These are phyloP conservation scores for Rhododendron vialii DNA, from an alignment of 148 eudicot species.

Conservation along the genomic window DNA sequence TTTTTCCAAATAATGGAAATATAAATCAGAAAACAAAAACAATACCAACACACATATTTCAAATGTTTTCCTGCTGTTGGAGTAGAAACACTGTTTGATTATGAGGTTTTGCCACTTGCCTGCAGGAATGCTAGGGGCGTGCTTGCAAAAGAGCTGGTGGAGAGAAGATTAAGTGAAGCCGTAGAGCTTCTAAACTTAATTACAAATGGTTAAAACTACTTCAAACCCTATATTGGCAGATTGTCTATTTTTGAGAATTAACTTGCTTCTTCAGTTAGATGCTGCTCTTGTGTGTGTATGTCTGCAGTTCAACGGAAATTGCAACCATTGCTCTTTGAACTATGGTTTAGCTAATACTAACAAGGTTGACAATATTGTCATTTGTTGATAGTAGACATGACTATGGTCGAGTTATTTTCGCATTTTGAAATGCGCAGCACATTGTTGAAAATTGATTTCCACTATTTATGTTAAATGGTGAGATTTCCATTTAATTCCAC, in stretches of 20 bases:
- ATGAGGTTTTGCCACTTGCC: background rate
- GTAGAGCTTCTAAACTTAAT: conserved; percentile 50
- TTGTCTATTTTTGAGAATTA: background rate
- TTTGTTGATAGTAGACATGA: background rate
- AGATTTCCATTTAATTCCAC: background rate
- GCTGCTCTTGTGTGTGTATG: background rate
- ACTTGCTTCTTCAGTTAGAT: background rate
- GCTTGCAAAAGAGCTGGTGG: conserved; percentile 42
- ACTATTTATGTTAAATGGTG: background rate
- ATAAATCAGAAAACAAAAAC: background rate
- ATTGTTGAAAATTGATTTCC: background rate
- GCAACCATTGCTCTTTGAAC: background rate
- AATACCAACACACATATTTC: background rate
- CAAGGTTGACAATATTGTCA: background rate
- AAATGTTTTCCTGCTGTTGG: background rate
- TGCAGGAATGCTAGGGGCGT: conserved; percentile 39
- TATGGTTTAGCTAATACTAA: background rate
- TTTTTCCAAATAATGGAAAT: background rate
- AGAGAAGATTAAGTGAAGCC: conserved; percentile 62
- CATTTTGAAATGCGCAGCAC: background rate
- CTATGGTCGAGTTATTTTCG: background rate
- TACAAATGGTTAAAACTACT: conserved; percentile 8
- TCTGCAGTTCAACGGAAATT: background rate
- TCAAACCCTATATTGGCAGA: background rate
- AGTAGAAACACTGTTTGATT: background rate